Base-by-base conservation (phyloP, 164 flowering plant genomes). In the Vitis vinifera region DNA sequence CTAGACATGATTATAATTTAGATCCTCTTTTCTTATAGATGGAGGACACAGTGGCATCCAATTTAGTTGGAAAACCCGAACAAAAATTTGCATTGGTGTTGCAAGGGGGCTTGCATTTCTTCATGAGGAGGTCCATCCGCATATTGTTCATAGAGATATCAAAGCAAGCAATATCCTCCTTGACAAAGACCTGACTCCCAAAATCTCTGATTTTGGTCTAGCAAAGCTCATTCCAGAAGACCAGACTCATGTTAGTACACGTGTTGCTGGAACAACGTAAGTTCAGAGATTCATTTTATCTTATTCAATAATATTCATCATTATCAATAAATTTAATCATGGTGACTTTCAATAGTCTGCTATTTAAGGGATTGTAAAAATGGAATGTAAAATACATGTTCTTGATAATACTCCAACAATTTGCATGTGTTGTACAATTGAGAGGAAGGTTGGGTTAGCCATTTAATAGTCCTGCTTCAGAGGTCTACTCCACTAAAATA, bases 191-290 rank as follows among this genome's bases (percentile, higher is more conserved):
- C 73, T 84, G 8, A 67, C 61, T 12, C 73, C 87, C 30, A 85
- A 82, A 74, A 82, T 85, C 70, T 80, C 88, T 53, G 88, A 85
- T 77, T 85, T 85, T 77, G 88, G 88, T 58, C 83, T 85, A 11
- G 88, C 86, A 48, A 85, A 78, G 66, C 77, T 85, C 29, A 72
- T 85, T 49, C 83, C 84, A 30, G 55, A 65, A 51, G 58, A 75
- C 65, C 7, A 71, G 75, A 82, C 86, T n/a, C 88, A 85, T 74
- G 62, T 85, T 51, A 85, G 88, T 62, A 85, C 88, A 27, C 84
- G 77, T 19, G 82, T 84, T 64, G 87, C 87, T 5, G 87, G 87
- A 61, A 84, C 87, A 63, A 59, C 66, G 87, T 84, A 67, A 80
- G 88, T 73, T 59, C 27, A 19, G 15, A 11, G 44, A 58, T 48